Base-by-base conservation (phyloP, 164 flowering plant genomes). In the Stephania japonica region DNA sequence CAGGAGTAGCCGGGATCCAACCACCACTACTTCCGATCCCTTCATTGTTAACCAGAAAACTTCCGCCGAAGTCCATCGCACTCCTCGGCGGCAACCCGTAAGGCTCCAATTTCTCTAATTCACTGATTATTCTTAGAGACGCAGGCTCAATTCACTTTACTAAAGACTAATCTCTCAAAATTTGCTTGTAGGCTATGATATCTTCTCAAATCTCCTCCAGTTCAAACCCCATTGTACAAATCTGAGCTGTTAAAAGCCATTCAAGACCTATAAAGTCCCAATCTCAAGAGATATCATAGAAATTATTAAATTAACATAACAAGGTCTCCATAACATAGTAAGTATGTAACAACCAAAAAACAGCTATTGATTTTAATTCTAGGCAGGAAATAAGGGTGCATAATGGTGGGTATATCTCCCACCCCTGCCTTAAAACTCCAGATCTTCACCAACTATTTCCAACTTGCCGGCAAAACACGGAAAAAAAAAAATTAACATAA, bases 1-100 rank as follows among this genome's bases (percentile, higher is more conserved):
- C 70, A 7, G 78, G 81, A 7, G 78, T 79, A 7, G 38, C 67
- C 1, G 78, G 76, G 24, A 43, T 67, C 78, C 81, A 79, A 47
- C 42, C 0, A 24, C 75, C 74, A 42, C 72, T 76, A 5, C 43
- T 66, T 67, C 32, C 19, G 42, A 21, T 5, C 56, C 63, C 7
- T 66, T 67, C 81, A 1, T 65, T 49, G 5, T 32, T 23, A 43
- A 10, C 19, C n/a, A 67, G 38, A 70, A 73, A 2, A 41, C 69
- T 70, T 18, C 75, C 65, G 10, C 69, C 38, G 70, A 53, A 70
- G 12, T 76, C 74, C 81, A 79, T 79, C 65, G 19, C 69, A 7
- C 42, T 56, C 65, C 69, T 41, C 71, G 18, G 63, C 63, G 23
- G 19, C 27, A 32, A 21, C 66, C 70, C 9, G 21, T n/a, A 24